Percentiles rank a stretch among this genome's conserved stretches.
Evolutionary conservation across 768 basidiomycete genomes (phyloP).

Genomic region (Auricularia heimuer): DNA sequence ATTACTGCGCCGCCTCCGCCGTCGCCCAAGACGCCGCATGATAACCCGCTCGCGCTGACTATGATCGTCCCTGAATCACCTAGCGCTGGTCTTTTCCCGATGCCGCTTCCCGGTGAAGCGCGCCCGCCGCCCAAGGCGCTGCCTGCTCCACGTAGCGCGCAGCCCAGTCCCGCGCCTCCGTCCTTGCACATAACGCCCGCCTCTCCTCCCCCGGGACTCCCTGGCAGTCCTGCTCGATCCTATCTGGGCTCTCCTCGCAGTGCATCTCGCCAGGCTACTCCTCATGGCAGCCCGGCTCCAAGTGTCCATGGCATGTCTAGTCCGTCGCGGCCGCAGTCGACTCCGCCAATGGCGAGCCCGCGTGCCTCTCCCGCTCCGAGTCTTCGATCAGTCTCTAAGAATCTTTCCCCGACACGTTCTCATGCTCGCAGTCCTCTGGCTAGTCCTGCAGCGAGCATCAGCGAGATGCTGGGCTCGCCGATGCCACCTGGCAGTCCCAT

Average conservation of each 20-base stretch:
- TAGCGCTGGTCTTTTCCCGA: background rate
- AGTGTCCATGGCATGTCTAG: background rate
- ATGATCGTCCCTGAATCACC: background rate
- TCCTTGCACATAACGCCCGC: background rate
- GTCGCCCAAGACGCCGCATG: background rate
- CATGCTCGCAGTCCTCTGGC: background rate
- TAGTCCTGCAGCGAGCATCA: background rate
- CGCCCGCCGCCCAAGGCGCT: background rate
- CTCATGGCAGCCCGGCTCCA: background rate
- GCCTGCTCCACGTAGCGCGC: background rate
- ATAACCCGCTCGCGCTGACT: background rate
- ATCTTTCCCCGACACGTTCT: no score
- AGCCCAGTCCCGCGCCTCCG: background rate
- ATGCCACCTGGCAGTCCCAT: background rate
- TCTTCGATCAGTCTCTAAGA: background rate
- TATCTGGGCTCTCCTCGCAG: background rate
- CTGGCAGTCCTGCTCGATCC: background rate
- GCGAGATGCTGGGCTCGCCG: background rate
- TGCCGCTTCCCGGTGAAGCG: background rate
- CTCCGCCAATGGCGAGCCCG: background rate
- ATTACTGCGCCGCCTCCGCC: background rate
- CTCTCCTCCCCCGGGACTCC: background rate
- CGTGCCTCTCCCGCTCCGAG: background rate
- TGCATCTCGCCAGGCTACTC: background rate
- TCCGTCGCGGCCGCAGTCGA: background rate